phyloP scores from a whole-genome alignment of 164 flowering plant species.

The Chimonanthus praecox region DNA sequence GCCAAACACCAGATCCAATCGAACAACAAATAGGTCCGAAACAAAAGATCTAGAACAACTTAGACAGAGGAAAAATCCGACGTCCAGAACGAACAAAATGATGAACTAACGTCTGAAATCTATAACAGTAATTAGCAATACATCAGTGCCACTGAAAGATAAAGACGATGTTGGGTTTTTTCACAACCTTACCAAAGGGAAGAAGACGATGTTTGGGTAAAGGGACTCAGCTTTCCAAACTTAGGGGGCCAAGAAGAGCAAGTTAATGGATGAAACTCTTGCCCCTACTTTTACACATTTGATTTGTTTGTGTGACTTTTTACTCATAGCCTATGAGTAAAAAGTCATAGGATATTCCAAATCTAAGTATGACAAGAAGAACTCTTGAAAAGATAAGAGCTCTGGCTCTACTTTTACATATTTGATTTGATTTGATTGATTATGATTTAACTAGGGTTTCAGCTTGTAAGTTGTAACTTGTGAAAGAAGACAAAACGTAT shows the following conservation, averaged over 20 bases:
- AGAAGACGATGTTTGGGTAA: slow-evolving; percentile 6
- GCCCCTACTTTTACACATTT: slow-evolving; percentile 13
- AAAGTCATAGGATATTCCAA: not conserved
- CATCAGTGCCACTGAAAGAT: no score
- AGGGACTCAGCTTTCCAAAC: slow-evolving; percentile 16
- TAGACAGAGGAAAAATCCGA: no score
- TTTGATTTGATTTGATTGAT: not conserved
- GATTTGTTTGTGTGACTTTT: not conserved
- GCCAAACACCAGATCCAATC: no score
- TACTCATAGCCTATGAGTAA: no score
- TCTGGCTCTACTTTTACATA: not conserved
- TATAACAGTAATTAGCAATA: no score
- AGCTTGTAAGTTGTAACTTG: no score
- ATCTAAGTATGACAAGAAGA: not conserved
- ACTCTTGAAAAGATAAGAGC: not conserved
- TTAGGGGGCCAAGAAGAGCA: slow-evolving; percentile 9
- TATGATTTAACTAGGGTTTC: no score
- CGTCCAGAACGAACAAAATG: no score
- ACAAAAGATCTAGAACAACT: no score
- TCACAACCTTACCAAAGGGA: not conserved
- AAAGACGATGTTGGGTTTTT: not conserved
- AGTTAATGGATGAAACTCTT: slow-evolving; percentile 6
- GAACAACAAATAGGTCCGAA: no score
- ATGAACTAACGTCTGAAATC: no score
- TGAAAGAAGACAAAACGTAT: no score